Base-by-base conservation (phyloP, 2,329 filamentous ascomycete species). In the Cyanodermella asteris region DNA sequence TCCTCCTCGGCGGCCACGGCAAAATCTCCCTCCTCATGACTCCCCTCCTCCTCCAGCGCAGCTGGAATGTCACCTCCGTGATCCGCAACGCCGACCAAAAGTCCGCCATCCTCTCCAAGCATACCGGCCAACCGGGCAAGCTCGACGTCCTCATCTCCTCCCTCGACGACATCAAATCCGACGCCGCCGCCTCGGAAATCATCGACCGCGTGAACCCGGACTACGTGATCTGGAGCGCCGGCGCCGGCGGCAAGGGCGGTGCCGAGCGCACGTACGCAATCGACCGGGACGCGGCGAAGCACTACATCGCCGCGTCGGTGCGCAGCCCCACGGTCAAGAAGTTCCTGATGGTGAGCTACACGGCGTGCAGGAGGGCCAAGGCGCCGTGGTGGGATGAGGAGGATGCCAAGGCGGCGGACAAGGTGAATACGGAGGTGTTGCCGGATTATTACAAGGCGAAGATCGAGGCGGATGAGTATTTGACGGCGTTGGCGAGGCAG, bases 1-100 rank as follows among this genome's bases (percentile, higher is more conserved):
- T 82, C 31, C 50, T 87, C 35, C 64, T 87, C 33, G 77, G 77
- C 40, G 78, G 77, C 39, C 76, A 82, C 52, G 78, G 78, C 51
- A 78, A 81, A 44, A 50, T 87, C 31, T 64, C 76, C 35, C 65
- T 76, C 30, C 51, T 72, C 21, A 60, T 87, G 19, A 87, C 77
- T 6, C 74, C 73, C 2, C 59, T 82, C 30, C 66, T 90, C 6
- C 64, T 87, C 20, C 57, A 67, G 25, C 66, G 70, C 35, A 65
- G 64, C 17, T 84, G 76, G 72, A 65, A 64, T 35, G 72, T 90
- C 27, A 81, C 73, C 31, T 77, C 71, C 43, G 55, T 87, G 31
- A 72, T 90, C 44, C 73, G 78, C 38, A 64, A 68, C 34, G 53
- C 64, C n/a, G 65, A 68, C 1, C 77, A 87, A 36, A 59, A 62